These are phyloP conservation scores for Purshia tridentata DNA, from an alignment of 306 rosid genomes.

Conservation along the genomic window DNA sequence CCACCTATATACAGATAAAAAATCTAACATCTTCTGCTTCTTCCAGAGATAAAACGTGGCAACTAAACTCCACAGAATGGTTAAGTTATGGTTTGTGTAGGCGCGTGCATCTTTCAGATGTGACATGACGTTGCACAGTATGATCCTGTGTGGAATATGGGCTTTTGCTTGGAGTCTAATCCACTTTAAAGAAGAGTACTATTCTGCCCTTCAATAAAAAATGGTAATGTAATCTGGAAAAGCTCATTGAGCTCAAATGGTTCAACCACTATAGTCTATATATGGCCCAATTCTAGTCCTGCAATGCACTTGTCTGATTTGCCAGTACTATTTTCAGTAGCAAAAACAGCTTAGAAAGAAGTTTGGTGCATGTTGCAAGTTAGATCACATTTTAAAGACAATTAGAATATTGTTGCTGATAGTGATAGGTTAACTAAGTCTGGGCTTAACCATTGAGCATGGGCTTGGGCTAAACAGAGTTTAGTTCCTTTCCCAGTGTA, in stretches of 20 bases:
- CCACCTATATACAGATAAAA: too few species aligned
- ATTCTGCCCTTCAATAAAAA: background rate
- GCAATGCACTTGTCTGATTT: background rate
- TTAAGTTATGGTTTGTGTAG: too few species aligned
- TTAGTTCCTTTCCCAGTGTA: background rate
- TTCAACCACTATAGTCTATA: background rate
- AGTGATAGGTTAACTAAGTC: background rate
- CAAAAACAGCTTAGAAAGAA: background rate
- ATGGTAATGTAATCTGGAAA: background rate
- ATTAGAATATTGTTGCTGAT: too few species aligned
- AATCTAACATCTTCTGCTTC: too few species aligned
- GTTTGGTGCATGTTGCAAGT: background rate
- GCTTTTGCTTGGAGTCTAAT: background rate
- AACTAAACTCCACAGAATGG: too few species aligned
- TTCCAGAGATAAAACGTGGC: too few species aligned
- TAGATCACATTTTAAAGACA: too few species aligned
- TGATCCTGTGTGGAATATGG: background rate
- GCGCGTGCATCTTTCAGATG: background rate
- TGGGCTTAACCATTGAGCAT: background rate
- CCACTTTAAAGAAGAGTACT: background rate
- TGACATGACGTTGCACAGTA: background rate
- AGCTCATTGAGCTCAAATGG: background rate
- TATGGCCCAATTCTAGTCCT: background rate
- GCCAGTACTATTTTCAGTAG: too few species aligned
- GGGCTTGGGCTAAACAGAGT: background rate